phyloP scores from a whole-genome alignment of 371 early-diverging fungal species.

The Mucor piriformis region DNA sequence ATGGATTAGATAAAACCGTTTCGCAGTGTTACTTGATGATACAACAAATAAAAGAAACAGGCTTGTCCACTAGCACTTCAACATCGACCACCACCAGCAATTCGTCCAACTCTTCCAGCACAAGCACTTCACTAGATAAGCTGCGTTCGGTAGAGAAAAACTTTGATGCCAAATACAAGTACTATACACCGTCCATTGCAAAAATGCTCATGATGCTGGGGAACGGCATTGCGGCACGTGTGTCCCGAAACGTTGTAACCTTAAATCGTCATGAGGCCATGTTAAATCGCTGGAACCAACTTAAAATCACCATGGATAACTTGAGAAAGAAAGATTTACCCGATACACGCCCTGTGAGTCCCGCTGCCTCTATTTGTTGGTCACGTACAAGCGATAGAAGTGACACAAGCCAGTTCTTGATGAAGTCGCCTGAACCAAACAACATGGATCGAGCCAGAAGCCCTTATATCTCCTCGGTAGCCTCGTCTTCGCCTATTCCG shows the following conservation, averaged over 20 bases:
- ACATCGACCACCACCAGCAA: slow-evolving; percentile 13
- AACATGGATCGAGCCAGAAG: slow-evolving; percentile 16
- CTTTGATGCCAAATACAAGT: slow-evolving; percentile 66
- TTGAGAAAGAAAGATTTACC: slow-evolving; percentile 56
- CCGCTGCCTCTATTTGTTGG: slow-evolving; percentile 29
- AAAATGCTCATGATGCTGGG: slow-evolving; percentile 65
- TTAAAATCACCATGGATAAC: slow-evolving; percentile 57
- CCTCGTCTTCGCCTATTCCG: background rate
- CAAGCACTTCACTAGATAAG: slow-evolving; percentile 22
- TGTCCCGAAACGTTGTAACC: slow-evolving; percentile 44
- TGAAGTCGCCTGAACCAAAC: background rate
- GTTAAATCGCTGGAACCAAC: slow-evolving; percentile 55
- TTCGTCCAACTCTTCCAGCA: background rate
- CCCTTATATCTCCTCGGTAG: slow-evolving; percentile 10
- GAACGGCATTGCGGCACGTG: slow-evolving; percentile 58
- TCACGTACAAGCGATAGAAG: slow-evolving; percentile 45
- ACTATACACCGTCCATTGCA: slow-evolving; percentile 61
- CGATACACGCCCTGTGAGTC: slow-evolving; percentile 21
- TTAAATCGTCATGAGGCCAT: slow-evolving; percentile 53
- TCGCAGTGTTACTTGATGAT: slow-evolving; percentile 57
- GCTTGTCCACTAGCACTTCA: slow-evolving; percentile 4
- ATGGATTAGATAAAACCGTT: slow-evolving; percentile 60
- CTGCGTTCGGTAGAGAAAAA: slow-evolving; percentile 58
- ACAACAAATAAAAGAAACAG: slow-evolving; percentile 41
- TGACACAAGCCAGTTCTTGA: slow-evolving; percentile 11